phyloP scores from a whole-genome alignment of 176 grass and related monocot species.

The Carex parvula region DNA sequence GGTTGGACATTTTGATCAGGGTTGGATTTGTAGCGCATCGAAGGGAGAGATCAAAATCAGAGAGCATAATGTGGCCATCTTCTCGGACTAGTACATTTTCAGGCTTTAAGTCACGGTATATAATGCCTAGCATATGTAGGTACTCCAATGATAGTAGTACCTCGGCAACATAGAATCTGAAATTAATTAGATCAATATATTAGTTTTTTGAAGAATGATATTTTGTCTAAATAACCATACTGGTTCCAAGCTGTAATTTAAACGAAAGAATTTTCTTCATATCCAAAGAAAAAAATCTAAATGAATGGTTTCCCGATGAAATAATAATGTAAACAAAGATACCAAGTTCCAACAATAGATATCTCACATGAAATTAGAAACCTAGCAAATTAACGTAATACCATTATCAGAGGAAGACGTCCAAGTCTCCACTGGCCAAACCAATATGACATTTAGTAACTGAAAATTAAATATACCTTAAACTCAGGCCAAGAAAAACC shows the following conservation, averaged over 20 bases:
- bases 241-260: neutral
- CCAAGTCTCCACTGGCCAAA: neutral
- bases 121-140: slow-evolving; percentile 91
- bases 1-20: slow-evolving; percentile 60
- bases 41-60: slow-evolving; percentile 85
- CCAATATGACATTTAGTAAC: neutral
- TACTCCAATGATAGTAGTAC: slow-evolving; percentile 81
- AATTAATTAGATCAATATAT: slow-evolving; percentile 21
- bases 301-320: neutral
- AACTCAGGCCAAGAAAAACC: neutral
- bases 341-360: neutral
- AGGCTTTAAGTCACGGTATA: slow-evolving; percentile 92
- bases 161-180: slow-evolving; percentile 87
- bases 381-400: neutral
- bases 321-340: neutral
- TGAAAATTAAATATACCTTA: neutral
- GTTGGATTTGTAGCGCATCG: slow-evolving; percentile 61
- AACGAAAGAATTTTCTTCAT: neutral
- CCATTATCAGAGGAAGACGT: neutral
- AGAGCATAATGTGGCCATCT: slow-evolving; percentile 93
- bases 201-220: neutral
- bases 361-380: neutral
- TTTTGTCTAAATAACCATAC: neutral
- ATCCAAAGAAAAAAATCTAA: neutral
- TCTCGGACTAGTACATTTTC: slow-evolving; percentile 89